phyloP scores from a whole-genome alignment of 2,329 filamentous ascomycete genomes.

The Penicillium sp. region DNA sequence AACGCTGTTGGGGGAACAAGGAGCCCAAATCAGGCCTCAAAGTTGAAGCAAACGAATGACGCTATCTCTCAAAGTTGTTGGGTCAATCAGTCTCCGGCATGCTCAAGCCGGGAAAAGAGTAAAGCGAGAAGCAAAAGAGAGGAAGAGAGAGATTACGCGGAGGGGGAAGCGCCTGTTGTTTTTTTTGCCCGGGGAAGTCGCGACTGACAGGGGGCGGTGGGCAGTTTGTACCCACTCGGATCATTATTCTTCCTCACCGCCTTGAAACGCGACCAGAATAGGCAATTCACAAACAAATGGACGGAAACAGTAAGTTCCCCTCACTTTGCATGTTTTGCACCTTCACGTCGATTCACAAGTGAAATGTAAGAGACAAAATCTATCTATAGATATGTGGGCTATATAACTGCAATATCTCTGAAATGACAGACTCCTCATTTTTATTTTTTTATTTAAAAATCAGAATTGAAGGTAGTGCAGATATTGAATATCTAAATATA shows the following conservation, averaged over 20 bases:
- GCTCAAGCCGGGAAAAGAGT: conserved; percentile 5
- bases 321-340: neutral
- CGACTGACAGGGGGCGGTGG: conserved; percentile 7
- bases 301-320: neutral
- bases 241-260: conserved; percentile 28
- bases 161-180: conserved; percentile 17
- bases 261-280: conserved; percentile 16
- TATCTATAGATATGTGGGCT: neutral
- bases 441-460: neutral
- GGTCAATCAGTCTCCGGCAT: conserved; percentile 12
- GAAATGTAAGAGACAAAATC: neutral
- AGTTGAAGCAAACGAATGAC: conserved; percentile 7
- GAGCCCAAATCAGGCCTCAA: conserved; percentile 1
- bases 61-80: neutral
- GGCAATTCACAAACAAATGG: conserved; percentile 36
- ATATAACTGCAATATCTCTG: neutral
- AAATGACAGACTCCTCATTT: neutral
- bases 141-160: conserved; percentile 9
- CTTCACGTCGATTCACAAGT: neutral
- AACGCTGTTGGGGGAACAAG: neutral
- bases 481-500: neutral
- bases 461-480: neutral
- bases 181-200: conserved; percentile 18
- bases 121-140: neutral
- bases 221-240: conserved; percentile 28